phyloP scores from a whole-genome alignment of 2,329 filamentous ascomycete species.

The Xylariaceae sp. region DNA sequence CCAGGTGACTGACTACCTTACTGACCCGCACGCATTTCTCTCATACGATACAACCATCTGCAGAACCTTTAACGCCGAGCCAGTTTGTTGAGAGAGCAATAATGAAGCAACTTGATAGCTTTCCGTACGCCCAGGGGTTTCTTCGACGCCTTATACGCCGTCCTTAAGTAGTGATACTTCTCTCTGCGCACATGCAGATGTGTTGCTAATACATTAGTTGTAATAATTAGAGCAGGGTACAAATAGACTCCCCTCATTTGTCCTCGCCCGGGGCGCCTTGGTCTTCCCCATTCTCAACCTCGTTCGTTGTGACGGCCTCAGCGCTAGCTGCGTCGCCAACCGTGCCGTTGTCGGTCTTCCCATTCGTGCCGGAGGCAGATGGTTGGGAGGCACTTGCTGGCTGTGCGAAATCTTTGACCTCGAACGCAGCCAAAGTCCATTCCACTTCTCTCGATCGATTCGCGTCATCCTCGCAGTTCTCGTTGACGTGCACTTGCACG shows the following conservation, averaged over 20 bases:
- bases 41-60: slow-evolving; percentile 7
- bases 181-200: not conserved
- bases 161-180: not conserved
- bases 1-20: not conserved
- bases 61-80: slow-evolving; percentile 14
- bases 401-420: slow-evolving; percentile 13
- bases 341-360: slow-evolving; percentile 6
- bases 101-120: not conserved
- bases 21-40: not conserved
- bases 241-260: slow-evolving; percentile 5
- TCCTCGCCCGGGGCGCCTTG: slow-evolving; percentile 15
- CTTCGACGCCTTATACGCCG: slow-evolving; percentile 9
- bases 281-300: slow-evolving; percentile 14
- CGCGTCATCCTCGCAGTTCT: slow-evolving; percentile 29
- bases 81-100: not conserved
- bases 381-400: slow-evolving; percentile 4
- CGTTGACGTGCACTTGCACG: slow-evolving; percentile 37
- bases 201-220: slow-evolving; percentile 11
- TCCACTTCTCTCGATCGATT: slow-evolving; percentile 29
- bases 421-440: slow-evolving; percentile 22
- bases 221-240: slow-evolving; percentile 4
- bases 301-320: slow-evolving; percentile 13
- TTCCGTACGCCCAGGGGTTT: not conserved
- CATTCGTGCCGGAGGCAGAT: slow-evolving; percentile 10
- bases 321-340: slow-evolving; percentile 9